Evolutionary conservation across 306 rosid species (phyloP).

Genomic region (Parietaria judaica): DNA sequence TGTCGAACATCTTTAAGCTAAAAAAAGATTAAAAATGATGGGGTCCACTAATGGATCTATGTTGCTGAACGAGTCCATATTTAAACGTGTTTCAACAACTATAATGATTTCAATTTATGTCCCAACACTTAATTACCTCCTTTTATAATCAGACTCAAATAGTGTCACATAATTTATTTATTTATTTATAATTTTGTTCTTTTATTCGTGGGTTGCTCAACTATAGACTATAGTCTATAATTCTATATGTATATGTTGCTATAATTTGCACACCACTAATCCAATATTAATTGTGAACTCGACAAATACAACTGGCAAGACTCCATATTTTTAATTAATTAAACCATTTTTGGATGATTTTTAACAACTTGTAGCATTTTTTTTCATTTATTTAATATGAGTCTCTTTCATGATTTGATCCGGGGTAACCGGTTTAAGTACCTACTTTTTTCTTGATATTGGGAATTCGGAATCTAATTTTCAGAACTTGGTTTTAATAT

Average conservation of each 20-base stretch:
- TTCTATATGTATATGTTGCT: neutral
- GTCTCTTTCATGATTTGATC: conserved; percentile 1
- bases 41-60: conserved; percentile 1
- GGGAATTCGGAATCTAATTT: no score
- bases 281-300: neutral
- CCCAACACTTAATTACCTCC: neutral
- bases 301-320: neutral
- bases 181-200: neutral
- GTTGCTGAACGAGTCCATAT: neutral
- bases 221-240: no score
- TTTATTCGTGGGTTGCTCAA: neutral
- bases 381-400: neutral
- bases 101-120: neutral
- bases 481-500: no score
- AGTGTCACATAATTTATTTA: neutral
- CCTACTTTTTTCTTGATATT: no score
- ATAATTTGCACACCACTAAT: conserved; percentile 6
- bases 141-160: neutral
- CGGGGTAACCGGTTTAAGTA: no score
- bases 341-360: neutral
- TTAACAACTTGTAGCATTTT: neutral
- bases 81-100: neutral
- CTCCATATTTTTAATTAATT: neutral
- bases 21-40: neutral
- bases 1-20: neutral